Conservation (phyloP, 2,329 filamentous ascomycete species). For the Colletotrichum phormii region DNA sequence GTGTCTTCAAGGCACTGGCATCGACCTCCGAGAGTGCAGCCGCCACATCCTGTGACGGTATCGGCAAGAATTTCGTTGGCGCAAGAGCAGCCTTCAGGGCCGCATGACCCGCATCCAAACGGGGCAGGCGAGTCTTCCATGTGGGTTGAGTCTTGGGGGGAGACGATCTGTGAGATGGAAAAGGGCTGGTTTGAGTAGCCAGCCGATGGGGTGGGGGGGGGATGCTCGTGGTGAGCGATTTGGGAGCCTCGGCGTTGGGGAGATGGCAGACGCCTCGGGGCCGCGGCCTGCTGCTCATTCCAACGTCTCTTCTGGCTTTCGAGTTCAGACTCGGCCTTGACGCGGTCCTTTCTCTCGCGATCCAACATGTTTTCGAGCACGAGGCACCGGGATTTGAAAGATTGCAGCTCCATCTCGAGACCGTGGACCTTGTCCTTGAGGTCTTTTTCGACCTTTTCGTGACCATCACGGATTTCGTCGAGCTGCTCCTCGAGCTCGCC, state of each 20-base stretch:
- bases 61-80: constrained; percentile 68
- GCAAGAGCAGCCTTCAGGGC: constrained; percentile 65
- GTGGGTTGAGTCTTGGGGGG: constrained; percentile 59
- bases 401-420: constrained; percentile 75
- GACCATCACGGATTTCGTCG: constrained; percentile 68
- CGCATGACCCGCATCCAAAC: constrained; percentile 68
- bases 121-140: constrained; percentile 46
- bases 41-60: constrained; percentile 70
- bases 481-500: constrained; percentile 78
- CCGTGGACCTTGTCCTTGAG: constrained; percentile 66
- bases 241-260: constrained; percentile 27
- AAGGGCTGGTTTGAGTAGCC: constrained; percentile 55
- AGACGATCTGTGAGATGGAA: constrained; percentile 69
- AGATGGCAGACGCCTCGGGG: constrained; percentile 41
- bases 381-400: constrained; percentile 71
- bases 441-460: constrained; percentile 68
- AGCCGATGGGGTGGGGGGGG: constrained; percentile 44
- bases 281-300: constrained; percentile 17
- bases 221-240: constrained; percentile 32
- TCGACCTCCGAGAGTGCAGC: constrained; percentile 70
- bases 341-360: constrained; percentile 63
- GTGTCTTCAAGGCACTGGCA: constrained; percentile 76
- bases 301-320: constrained; percentile 42
- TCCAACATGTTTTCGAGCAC: constrained; percentile 73
- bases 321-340: constrained; percentile 55